Conservation (phyloP, 2,329 filamentous ascomycete genomes). For the Mycocentrospora acerina region DNA sequence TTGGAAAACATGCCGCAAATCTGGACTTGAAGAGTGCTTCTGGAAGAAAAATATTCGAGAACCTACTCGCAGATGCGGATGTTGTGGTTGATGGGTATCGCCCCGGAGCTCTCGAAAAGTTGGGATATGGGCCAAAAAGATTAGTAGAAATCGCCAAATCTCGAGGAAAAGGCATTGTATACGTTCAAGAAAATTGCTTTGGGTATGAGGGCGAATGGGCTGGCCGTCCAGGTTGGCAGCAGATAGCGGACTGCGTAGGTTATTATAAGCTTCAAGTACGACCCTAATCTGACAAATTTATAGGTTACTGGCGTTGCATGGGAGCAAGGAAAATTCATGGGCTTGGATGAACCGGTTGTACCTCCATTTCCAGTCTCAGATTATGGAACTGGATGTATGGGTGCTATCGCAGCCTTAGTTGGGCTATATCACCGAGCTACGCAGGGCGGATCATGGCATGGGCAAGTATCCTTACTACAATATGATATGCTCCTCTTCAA, state of each 20-base stretch:
- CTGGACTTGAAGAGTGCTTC: conserved; percentile 60
- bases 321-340: conserved; percentile 65
- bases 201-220: conserved; percentile 66
- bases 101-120: conserved; percentile 62
- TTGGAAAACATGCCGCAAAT: conserved; percentile 67
- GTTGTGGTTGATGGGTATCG: conserved; percentile 70
- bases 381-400: conserved; percentile 73
- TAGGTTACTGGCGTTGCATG: conserved; percentile 62
- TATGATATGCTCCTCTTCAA: conserved; percentile 68
- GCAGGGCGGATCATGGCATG: conserved; percentile 65
- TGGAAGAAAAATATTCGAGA: conserved; percentile 61
- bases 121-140: conserved; percentile 63
- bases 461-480: conserved; percentile 64
- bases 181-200: conserved; percentile 72
- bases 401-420: conserved; percentile 65
- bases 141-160: conserved; percentile 56
- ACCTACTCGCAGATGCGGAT: conserved; percentile 62
- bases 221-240: conserved; percentile 67
- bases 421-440: conserved; percentile 65
- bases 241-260: conserved; percentile 69
- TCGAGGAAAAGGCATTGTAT: conserved; percentile 64
- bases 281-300: no score
- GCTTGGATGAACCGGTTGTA: conserved; percentile 63
- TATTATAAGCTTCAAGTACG: no score
- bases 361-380: conserved; percentile 62